Percentiles rank a stretch among this genome's conserved stretches.
phyloP scores from a whole-genome alignment of 2,329 filamentous ascomycete species.

The Hypoxylon rubiginosum region DNA sequence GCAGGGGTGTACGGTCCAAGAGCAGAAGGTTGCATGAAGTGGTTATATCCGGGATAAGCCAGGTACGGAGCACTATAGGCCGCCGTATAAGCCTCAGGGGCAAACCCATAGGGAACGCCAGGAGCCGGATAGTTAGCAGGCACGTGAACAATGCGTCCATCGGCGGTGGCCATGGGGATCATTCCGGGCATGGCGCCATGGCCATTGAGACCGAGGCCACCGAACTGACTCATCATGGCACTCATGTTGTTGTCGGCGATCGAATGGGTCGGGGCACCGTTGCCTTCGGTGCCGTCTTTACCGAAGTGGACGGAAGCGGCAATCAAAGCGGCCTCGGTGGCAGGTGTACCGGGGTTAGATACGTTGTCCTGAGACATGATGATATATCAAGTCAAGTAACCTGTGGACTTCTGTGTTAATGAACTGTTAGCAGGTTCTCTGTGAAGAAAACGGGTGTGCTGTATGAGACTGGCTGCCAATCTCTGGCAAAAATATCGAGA shows the following conservation, averaged over 20 bases:
- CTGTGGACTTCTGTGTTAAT: constrained; percentile 17
- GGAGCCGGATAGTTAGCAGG: constrained; percentile 40
- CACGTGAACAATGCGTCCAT: constrained; percentile 52
- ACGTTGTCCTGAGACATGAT: constrained; percentile 26
- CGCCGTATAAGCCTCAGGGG: constrained; percentile 41
- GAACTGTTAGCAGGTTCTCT: constrained; percentile 8
- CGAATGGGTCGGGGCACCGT: constrained; percentile 38
- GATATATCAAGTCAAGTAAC: constrained; percentile 4
- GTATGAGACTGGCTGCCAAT: background rate
- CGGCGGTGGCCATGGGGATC: constrained; percentile 50
- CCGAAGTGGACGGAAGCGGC: constrained; percentile 37
- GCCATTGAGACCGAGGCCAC: constrained; percentile 53
- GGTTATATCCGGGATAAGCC: constrained; percentile 53
- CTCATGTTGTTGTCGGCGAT: constrained; percentile 47
- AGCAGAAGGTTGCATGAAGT: constrained; percentile 43
- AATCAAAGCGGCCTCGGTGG: constrained; percentile 30
- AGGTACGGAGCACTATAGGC: constrained; percentile 53
- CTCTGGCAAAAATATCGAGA: background rate
- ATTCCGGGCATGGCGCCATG: constrained; percentile 49
- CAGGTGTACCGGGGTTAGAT: constrained; percentile 1
- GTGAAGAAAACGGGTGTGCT: too few relatives aligned
- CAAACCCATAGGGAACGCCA: constrained; percentile 47
- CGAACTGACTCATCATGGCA: constrained; percentile 50
- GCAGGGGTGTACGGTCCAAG: constrained; percentile 62
- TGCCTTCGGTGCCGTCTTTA: constrained; percentile 37